These are phyloP conservation scores for Amanita rubescens DNA, from an alignment of 768 basidiomycete genomes.

Conservation along the genomic window DNA sequence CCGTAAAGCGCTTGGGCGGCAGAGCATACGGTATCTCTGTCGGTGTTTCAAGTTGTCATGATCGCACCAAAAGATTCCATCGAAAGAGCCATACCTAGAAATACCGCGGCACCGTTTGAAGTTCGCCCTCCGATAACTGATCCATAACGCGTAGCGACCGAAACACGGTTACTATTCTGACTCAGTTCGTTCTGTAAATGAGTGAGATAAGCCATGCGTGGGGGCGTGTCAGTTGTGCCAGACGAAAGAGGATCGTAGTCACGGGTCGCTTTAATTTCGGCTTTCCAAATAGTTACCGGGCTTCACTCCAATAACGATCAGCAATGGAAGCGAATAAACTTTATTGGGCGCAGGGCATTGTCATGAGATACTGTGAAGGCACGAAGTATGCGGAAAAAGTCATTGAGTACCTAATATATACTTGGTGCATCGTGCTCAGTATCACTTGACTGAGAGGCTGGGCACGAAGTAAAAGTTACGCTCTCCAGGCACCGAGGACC, in stretches of 20 bases:
- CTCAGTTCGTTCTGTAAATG: conserved; percentile 55
- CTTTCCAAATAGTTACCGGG: no score
- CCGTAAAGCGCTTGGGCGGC: conserved; percentile 56
- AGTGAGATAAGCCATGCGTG: background rate
- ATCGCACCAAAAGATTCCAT: background rate
- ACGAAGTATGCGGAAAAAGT: no score
- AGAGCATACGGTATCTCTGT: conserved; percentile 70
- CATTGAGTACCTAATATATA: background rate
- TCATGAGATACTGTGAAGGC: no score
- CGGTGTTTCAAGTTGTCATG: background rate
- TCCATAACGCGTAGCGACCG: conserved; percentile 49
- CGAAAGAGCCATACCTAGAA: conserved; percentile 42
- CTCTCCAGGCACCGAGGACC: background rate
- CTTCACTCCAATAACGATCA: no score
- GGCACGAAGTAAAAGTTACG: background rate
- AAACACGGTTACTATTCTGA: conserved; percentile 31
- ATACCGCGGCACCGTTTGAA: conserved; percentile 52
- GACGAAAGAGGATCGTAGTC: no score
- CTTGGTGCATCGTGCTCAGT: background rate
- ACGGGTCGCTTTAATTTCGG: no score
- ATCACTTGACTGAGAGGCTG: background rate
- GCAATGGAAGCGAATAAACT: no score
- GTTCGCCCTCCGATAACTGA: conserved; percentile 50
- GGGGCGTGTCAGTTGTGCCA: no score
- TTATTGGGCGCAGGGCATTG: no score